These are phyloP conservation scores for Tuber umbilicatum DNA, from an alignment of 495 filamentous ascomycete genomes.

Conservation along the genomic window DNA sequence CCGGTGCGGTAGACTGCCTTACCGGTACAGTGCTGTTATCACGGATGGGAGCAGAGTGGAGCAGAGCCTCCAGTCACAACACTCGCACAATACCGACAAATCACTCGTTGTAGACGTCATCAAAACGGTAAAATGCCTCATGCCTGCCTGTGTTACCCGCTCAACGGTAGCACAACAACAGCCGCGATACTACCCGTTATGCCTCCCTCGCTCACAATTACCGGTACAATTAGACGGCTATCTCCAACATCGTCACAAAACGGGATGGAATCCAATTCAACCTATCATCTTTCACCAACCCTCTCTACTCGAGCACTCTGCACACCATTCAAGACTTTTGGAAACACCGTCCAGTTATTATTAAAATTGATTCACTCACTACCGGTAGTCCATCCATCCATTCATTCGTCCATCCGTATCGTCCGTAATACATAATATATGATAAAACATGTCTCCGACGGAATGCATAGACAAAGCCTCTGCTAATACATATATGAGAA, in stretches of 20 bases:
- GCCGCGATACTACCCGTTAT: neutral
- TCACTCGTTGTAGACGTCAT: neutral
- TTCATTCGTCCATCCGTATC: neutral
- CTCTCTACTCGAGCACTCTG: too few relatives aligned
- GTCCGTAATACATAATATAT: neutral
- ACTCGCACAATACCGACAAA: constrained; percentile 2
- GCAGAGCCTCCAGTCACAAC: constrained; percentile 6
- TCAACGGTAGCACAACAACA: neutral
- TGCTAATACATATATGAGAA: neutral
- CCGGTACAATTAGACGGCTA: neutral
- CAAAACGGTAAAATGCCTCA: neutral
- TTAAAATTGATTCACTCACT: neutral
- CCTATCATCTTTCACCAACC: neutral
- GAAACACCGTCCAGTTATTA: neutral
- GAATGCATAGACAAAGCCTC: neutral
- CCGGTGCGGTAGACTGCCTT: too few relatives aligned
- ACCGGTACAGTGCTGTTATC: neutral
- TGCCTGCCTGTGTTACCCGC: neutral
- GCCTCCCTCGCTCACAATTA: neutral
- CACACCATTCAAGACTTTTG: neutral
- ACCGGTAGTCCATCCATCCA: too few relatives aligned
- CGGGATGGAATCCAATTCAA: neutral
- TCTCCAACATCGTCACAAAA: neutral
- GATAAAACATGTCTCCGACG: constrained; percentile 1
- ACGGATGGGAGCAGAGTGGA: neutral